Evolutionary conservation across 345 rosid species (phyloP), one percentile per base, ranked within the genome.

Genomic region (Euphorbia tirucalli): DNA sequence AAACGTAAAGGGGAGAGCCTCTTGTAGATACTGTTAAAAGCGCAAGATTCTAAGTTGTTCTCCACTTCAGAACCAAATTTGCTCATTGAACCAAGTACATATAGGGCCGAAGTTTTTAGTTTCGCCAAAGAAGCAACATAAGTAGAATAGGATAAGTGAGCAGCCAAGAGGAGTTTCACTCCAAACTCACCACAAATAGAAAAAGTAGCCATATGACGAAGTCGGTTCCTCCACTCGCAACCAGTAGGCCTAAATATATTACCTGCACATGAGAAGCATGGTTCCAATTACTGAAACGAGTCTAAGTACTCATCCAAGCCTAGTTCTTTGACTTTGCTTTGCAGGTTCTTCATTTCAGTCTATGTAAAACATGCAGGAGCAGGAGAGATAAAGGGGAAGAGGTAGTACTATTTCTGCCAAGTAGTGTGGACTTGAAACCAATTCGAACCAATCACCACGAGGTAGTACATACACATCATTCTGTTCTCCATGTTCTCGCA

Each of bases 151-250:
- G 7, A 63, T 21, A n/a, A 22, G 49, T 21, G 44, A 39, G 49
- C 3, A 39, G 44, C 30, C 22, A 61, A 16, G 25, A 28, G 64
- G 46, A 41, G 16, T 61, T n/a, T 16, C n/a, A 30, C 2, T 11
- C n/a, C 0, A 28, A 32, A 31, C 9, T 61, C 87, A 86, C 98
- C 93, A 87, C 96, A 66, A 87, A 91, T 32, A 74, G 67, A 48
- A 86, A 64, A 55, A 89, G 89, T 61, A 91, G 63, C 92, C 96
- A 89, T 24, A 87, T 76, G 37, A 85, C 84, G 65, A 89, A 50
- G 66, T 93, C 90, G 19, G 79, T 58, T 48, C 95, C 93, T 73
- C 97, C 96, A 82, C 91, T 89, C 1, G 93, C 89, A 74, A 88
- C 78, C 81, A 88, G 18, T 21, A 93, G n/a, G 22, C 94, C 96